These are phyloP conservation scores for Wallacemonas collosoma DNA, from an alignment of 208 protist genomes.

Conservation along the genomic window DNA sequence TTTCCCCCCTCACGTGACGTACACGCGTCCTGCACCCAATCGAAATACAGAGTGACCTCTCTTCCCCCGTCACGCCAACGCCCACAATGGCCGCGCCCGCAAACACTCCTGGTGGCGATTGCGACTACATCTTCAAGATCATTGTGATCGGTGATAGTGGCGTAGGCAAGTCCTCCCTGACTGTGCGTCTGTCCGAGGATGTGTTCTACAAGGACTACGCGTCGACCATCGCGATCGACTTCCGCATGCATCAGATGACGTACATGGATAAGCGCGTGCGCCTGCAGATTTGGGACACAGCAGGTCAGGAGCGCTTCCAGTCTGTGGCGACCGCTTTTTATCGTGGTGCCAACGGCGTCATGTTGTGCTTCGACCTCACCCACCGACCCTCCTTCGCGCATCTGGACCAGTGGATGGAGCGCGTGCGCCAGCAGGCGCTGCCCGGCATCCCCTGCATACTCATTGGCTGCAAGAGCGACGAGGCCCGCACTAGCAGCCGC, in stretches of 20 bases:
- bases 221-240: slow-evolving; percentile 91
- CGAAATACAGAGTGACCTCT: no score
- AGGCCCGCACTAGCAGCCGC: slow-evolving; percentile 75
- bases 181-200: slow-evolving; percentile 91
- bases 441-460: slow-evolving; percentile 95
- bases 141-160: slow-evolving; percentile 93
- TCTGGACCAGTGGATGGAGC: slow-evolving; percentile 98
- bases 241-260: slow-evolving; percentile 90
- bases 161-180: slow-evolving; percentile 92
- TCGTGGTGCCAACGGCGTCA: slow-evolving; percentile 90
- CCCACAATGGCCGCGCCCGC: slow-evolving; percentile 23
- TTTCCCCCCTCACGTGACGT: no score
- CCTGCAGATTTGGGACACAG: slow-evolving; percentile 93
- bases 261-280: slow-evolving; percentile 92
- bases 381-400: slow-evolving; percentile 96
- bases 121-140: slow-evolving; percentile 96
- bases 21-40: no score
- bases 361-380: slow-evolving; percentile 98
- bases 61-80: no score
- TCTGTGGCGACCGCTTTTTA: slow-evolving; percentile 94
- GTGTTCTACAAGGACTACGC: slow-evolving; percentile 92
- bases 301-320: slow-evolving; percentile 92
- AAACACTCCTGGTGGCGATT: slow-evolving; percentile 74
- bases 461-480: slow-evolving; percentile 97
- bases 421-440: slow-evolving; percentile 91